Evolutionary conservation across 306 rosid species (phyloP).

Genomic region (Cucumis sativus): DNA sequence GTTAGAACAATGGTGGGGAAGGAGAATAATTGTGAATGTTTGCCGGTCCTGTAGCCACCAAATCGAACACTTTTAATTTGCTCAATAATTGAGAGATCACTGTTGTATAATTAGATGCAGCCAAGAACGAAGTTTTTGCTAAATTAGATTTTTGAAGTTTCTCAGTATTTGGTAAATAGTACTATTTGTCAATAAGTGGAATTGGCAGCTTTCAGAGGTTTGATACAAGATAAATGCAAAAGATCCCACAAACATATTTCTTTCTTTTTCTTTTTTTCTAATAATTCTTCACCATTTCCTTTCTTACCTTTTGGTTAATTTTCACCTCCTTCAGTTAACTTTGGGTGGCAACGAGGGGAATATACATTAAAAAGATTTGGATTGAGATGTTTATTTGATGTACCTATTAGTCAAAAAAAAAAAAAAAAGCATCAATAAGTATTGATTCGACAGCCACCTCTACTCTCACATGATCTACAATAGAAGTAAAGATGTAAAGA

Average conservation of each 20-base stretch:
- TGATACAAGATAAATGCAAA: background rate
- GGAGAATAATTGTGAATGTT: background rate
- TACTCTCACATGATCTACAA: background rate
- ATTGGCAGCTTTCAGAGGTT: background rate
- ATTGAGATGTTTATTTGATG: background rate
- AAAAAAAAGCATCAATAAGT: background rate
- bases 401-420: background rate
- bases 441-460: background rate
- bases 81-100: background rate
- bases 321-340: background rate
- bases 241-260: background rate
- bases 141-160: background rate
- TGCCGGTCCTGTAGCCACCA: background rate
- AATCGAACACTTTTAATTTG: background rate
- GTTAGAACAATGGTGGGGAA: background rate
- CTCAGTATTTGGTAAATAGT: background rate
- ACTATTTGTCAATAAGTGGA: background rate
- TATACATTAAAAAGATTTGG: background rate
- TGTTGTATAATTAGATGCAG: constrained; percentile 4
- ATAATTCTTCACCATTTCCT: background rate
- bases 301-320: background rate
- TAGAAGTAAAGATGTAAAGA: background rate
- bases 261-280: background rate
- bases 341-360: background rate
- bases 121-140: background rate